Base-by-base conservation (phyloP, 2,329 filamentous ascomycete genomes). In the Penicillium corylophilum region DNA sequence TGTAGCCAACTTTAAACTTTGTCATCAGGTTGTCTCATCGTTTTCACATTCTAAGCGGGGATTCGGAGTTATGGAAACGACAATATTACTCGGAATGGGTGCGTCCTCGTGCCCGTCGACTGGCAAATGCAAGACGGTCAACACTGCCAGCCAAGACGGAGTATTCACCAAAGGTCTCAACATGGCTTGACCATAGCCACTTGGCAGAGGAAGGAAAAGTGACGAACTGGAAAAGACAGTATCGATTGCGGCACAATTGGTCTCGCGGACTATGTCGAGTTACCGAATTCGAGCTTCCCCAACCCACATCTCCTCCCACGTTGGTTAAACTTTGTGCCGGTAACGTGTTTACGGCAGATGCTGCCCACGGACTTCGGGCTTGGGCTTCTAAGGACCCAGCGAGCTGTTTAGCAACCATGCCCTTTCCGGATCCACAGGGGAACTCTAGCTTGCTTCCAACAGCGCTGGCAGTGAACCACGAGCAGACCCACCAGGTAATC, bases 201-300 rank as follows among this genome's bases (percentile, higher is more conserved):
- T 65, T 82, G 7, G 78, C 87, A 20, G 74, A 72, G 49, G 72
- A 74, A 52, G 77, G 77, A 12, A 70, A 67, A 5, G 64, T 73
- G 18, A 85, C 82, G 42, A 83, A 94, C 65, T 96, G 92, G 92
- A 95, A 95, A 75, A 82, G 83, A 55, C 88, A 94, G 64, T 97
- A 95, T 72, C 90, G 87, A 64, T 78, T 96, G 44, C 82, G 89
- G 41, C 88, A 96, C 68, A 97, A 97, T 73, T 97, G 94, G 94
- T 83, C 88, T 1, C 83, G 81, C 55, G 94, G 93, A 0, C 85
- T 83, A 60, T 95, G 90, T 64, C 87, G 83, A 33, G 84, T 96
- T 12, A 85, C 88, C 31, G 89, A 95, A 70, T 82, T 96, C 26
- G 79, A 85, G 40, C 80, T 90, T 22, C 74, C 79, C 47, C 75